Base-by-base conservation (phyloP, 2,329 filamentous ascomycete genomes). In the Lecanicillium sp. region DNA sequence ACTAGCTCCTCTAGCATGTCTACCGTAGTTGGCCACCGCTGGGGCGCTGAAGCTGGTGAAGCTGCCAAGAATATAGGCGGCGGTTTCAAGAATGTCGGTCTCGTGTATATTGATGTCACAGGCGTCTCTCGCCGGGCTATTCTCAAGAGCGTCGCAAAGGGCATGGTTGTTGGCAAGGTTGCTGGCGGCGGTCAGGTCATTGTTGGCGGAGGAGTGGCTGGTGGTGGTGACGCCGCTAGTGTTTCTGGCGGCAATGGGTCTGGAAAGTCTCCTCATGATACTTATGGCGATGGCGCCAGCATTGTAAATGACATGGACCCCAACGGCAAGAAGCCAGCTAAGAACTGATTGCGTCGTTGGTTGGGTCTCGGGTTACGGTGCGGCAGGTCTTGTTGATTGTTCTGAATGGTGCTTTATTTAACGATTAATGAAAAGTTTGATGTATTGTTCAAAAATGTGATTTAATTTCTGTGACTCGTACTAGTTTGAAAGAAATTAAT, bases 61-160 rank as follows among this genome's bases (percentile, higher is more conserved):
- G 70, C 96, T 13, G 82, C 87, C 2, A 71, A 72, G 30, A 72
- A 85, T 38, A 62, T 98, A 15, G 85, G 87, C 1, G 82, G 86
- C 5, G 90, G 89, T 17, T 80, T 95, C 52, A 95, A 92, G 71
- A 98, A 96, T 48, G 92, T 96, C 7, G 92, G 89, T 5, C 71
- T 98, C 19, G 92, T 98, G 22, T 98, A 98, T 57, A 95, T 98
- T 44, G 92, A 98, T 51, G 90, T 94, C 2, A 83, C 89, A 0
- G 92, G 92, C 27, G 92, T 98, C 2, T 94, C 85, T 40, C 74
- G 92, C 30, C 78, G 81, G 44, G 92, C 92, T 0, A 78, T 98
- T 31, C 75, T 98, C 56, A 98, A 95, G 69, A 86, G 83, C 30
- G 92, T 96, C 2, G 92, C 89, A 15, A 95, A 94, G 67, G 88